A percentile compares a stretch with the other conserved stretches of the same genome.
These are phyloP conservation scores for Calycina herbarum DNA, from an alignment of 2,329 filamentous ascomycete genomes.

Conservation along the genomic window DNA sequence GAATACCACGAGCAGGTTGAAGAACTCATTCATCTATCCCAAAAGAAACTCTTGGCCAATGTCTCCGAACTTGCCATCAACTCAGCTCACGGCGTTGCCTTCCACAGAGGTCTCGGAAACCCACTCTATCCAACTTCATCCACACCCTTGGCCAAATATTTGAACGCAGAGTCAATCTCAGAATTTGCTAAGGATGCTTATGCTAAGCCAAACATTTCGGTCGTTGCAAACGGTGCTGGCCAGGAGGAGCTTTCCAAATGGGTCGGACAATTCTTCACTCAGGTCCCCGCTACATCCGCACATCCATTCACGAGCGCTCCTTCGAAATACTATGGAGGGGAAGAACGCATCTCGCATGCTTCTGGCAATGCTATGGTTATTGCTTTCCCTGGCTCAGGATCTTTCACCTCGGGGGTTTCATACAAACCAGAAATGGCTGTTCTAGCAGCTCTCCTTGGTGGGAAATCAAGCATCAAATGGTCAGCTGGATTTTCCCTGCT, in stretches of 20 bases:
- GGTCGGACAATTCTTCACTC: conserved; percentile 89
- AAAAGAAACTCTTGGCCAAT: conserved; percentile 68
- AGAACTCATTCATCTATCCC: conserved; percentile 72
- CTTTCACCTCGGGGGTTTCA: conserved; percentile 62
- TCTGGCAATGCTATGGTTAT: conserved; percentile 82
- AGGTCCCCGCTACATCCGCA: conserved; percentile 56
- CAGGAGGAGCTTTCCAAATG: conserved; percentile 79
- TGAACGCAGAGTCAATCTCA: conserved; percentile 72
- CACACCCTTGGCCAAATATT: conserved; percentile 74
- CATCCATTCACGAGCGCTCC: conserved; percentile 56
- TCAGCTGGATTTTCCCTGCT: conserved; percentile 88
- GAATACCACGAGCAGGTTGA: conserved; percentile 89
- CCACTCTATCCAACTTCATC: conserved; percentile 72
- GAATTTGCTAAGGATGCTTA: conserved; percentile 79
- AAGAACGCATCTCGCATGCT: conserved; percentile 81
- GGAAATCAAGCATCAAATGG: conserved; percentile 93
- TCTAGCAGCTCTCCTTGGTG: conserved; percentile 84
- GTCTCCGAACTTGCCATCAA: conserved; percentile 73
- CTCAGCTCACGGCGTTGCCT: conserved; percentile 81
- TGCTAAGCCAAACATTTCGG: conserved; percentile 84
- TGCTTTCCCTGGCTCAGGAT: conserved; percentile 88
- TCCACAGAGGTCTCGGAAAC: conserved; percentile 88
- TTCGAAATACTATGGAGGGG: conserved; percentile 90
- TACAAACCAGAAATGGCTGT: conserved; percentile 91
- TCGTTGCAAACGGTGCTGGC: conserved; percentile 86